Evolutionary conservation across 352 stramenopile species (phyloP), one percentile per base, ranked within the genome.

Genomic region (Poterioochromonas sp.): DNA sequence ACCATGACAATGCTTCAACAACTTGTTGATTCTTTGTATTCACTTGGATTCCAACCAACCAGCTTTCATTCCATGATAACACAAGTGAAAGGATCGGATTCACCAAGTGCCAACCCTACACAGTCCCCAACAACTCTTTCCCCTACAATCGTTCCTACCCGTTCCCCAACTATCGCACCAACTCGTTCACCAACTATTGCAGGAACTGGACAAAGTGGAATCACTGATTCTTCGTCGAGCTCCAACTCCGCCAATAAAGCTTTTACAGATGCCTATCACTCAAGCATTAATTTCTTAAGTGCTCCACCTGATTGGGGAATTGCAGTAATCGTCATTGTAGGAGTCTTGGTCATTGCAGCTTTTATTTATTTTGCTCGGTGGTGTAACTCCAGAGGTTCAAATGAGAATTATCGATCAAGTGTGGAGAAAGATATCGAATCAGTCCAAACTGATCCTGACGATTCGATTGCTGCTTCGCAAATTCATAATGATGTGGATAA

Each of bases 401-500:
- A 58, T 58, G 47, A 58, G 47, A 58, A 58, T 58, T 58, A 58
- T 58, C 47, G 47, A 58, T 58, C 47, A 58, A 58, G 47, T 58
- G 47, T 26, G 47, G 47, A 58, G 47, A 58, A 58, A 58, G 47
- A 58, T 58, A 58, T 58, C 47, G 47, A 58, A 58, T 58, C 47
- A 15, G 47, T 58, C 47, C 47, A 58, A 58, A 58, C 47, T 58
- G 47, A 58, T 58, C 47, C 47, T 26, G 47, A 58, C 47, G 47
- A 58, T 58, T 58, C 47, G 47, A 58, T 58, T 58, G 47, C 47
- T 58, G 47, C 47, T 58, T 58, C 47, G 47, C 47, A 58, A 58
- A 58, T 58, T 58, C 47, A 58, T 58, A 58, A 58, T 58, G 47
- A 58, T 58, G 47, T 58, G 47, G 47, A 58, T 58, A 58, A 58